Conservation (phyloP, 192 early-diverging fungal genomes). For the Spizellomyces punctatus region DNA sequence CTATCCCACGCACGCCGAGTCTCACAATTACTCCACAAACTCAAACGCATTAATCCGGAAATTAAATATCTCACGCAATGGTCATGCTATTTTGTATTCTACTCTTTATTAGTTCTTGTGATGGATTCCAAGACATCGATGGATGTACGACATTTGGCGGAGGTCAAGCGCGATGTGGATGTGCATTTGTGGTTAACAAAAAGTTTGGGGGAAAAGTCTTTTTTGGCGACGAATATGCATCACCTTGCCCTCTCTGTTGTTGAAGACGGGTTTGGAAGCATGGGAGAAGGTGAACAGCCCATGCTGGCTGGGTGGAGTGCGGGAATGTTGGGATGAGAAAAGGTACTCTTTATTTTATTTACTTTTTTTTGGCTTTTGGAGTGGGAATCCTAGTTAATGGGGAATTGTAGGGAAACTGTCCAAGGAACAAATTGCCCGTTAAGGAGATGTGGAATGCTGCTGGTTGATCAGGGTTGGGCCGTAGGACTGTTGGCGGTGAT, state of each 20-base stretch:
- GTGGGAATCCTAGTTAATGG: too few species aligned
- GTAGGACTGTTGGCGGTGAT: too few species aligned
- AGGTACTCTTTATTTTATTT: too few species aligned
- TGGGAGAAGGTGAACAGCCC: not conserved
- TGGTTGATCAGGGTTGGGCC: too few species aligned
- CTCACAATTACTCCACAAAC: not conserved
- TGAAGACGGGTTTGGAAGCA: not conserved
- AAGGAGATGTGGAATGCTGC: too few species aligned
- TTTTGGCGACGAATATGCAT: not conserved
- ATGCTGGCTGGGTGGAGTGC: not conserved
- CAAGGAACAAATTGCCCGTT: too few species aligned
- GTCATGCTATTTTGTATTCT: conserved; percentile 8
- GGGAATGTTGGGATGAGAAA: too few species aligned
- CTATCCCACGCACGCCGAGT: conserved; percentile 9
- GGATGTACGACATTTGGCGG: not conserved
- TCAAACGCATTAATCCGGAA: conserved; percentile 5
- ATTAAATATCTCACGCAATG: not conserved
- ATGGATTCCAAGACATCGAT: conserved; percentile 9
- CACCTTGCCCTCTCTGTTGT: not conserved
- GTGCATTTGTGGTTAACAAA: conserved; percentile 2
- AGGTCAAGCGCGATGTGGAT: not conserved
- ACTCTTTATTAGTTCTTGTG: not conserved
- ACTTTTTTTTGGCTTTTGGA: too few species aligned
- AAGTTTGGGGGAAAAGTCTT: not conserved
- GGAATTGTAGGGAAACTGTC: too few species aligned